These are phyloP conservation scores for Polygonum maritimum DNA, from an alignment of 148 eudicot species.

Conservation along the genomic window DNA sequence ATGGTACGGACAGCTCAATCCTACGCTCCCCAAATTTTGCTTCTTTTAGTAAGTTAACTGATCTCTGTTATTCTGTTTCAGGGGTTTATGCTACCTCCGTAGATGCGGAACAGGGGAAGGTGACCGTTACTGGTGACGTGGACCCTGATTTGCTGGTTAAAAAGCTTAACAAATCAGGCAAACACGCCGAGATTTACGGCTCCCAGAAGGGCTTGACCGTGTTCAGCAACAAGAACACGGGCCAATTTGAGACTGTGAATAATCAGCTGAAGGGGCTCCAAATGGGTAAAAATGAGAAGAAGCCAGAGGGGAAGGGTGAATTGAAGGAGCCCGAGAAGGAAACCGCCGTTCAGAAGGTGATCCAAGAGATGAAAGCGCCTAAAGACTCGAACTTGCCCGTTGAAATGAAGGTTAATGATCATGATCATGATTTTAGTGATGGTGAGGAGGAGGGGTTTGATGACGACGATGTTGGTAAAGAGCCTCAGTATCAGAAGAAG, in stretches of 20 bases:
- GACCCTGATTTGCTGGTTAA: constrained; percentile 36
- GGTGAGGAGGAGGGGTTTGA: constrained; percentile 18
- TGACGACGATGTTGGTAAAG: constrained; percentile 20
- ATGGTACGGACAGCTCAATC: background rate
- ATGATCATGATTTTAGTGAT: constrained; percentile 18
- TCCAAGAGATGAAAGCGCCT: constrained; percentile 8
- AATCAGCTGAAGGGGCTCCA: constrained; percentile 35
- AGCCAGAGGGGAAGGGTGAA: constrained; percentile 21
- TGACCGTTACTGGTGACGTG: constrained; percentile 41
- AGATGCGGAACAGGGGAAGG: constrained; percentile 53
- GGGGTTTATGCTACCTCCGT: constrained; percentile 33
- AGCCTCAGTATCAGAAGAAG: background rate
- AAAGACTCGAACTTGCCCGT: constrained; percentile 16
- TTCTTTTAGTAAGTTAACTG: background rate
- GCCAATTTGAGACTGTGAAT: constrained; percentile 2
- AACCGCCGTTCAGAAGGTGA: background rate
- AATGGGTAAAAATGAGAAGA: constrained; percentile 24
- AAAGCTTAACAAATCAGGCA: constrained; percentile 50
- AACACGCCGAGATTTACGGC: constrained; percentile 56
- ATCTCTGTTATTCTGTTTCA: constrained; percentile 1
- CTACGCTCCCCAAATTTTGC: background rate
- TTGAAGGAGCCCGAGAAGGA: constrained; percentile 11
- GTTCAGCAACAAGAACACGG: background rate
- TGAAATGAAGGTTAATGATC: constrained; percentile 21
- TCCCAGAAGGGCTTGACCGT: constrained; percentile 13